These are phyloP conservation scores for Amanita fuliginea DNA, from an alignment of 768 basidiomycete species.

Conservation along the genomic window DNA sequence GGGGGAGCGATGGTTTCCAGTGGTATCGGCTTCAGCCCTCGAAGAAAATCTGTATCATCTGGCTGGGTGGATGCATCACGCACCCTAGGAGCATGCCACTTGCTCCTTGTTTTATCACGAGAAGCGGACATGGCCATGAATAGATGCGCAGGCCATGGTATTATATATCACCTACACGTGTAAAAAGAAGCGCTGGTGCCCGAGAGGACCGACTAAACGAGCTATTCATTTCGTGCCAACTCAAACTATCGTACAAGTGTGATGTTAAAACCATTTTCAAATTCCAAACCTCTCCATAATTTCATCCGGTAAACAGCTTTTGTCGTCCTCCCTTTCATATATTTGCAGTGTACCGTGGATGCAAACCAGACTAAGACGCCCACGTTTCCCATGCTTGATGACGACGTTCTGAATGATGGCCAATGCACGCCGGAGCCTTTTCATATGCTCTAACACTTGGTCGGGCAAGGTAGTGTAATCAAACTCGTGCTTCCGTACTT, in stretches of 20 bases:
- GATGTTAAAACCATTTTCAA: neutral
- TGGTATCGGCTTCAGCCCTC: neutral
- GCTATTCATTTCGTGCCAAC: too few species aligned
- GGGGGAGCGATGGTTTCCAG: neutral
- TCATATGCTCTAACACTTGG: neutral
- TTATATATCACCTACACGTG: conserved; percentile 1
- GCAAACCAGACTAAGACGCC: conserved; percentile 5
- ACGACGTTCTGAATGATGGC: neutral
- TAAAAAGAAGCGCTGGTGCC: neutral
- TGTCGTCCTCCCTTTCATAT: conserved; percentile 2
- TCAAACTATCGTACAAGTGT: too few species aligned
- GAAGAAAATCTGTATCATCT: neutral
- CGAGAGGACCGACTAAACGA: too few species aligned
- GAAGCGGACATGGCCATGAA: neutral
- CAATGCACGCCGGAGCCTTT: conserved; percentile 1
- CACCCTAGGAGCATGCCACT: neutral
- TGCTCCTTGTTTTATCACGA: neutral
- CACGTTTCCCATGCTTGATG: neutral
- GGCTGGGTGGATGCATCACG: neutral
- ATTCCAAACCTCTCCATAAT: conserved; percentile 2
- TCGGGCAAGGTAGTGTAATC: neutral
- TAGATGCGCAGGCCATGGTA: neutral
- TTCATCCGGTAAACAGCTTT: conserved; percentile 2
- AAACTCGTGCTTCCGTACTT: conserved; percentile 5
- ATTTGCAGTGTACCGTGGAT: neutral